Conservation (phyloP, 2,329 filamentous ascomycete genomes). For the Pseudogymnoascus verrucosus region DNA sequence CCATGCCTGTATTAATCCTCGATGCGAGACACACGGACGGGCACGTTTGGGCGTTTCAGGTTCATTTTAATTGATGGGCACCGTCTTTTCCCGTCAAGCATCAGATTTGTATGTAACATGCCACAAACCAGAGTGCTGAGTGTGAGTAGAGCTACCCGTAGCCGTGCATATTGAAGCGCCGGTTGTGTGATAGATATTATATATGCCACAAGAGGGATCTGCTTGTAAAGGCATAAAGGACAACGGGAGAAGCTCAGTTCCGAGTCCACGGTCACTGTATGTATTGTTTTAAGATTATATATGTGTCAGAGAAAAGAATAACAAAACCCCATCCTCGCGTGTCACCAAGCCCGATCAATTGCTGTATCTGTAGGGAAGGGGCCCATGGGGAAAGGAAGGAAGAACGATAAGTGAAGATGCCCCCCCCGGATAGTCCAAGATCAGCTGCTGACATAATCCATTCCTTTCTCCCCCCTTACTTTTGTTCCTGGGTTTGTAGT, state of each 20-base stretch:
- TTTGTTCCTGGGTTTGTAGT: neutral
- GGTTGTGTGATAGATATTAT: neutral
- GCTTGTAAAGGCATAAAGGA: neutral
- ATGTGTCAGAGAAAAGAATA: conserved; percentile 6
- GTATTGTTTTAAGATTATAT: conserved; percentile 4
- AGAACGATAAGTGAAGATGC: neutral
- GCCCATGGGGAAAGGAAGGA: too few species aligned
- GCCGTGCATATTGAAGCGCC: neutral
- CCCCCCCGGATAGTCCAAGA: neutral
- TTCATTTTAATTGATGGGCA: neutral
- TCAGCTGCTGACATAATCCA: conserved; percentile 11
- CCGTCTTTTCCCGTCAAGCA: neutral
- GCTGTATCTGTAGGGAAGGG: neutral
- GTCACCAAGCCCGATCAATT: neutral
- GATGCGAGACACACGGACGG: neutral
- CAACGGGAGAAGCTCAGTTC: neutral
- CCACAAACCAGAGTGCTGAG: neutral
- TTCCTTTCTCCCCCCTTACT: conserved; percentile 11
- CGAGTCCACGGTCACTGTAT: neutral
- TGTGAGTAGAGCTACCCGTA: neutral
- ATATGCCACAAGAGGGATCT: neutral
- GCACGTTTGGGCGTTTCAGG: conserved; percentile 1
- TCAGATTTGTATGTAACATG: neutral
- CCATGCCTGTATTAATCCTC: conserved; percentile 7
- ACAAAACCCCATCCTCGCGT: conserved; percentile 11